Evolutionary conservation across 768 basidiomycete species (phyloP).

Genomic region (Suillus brevipes): DNA sequence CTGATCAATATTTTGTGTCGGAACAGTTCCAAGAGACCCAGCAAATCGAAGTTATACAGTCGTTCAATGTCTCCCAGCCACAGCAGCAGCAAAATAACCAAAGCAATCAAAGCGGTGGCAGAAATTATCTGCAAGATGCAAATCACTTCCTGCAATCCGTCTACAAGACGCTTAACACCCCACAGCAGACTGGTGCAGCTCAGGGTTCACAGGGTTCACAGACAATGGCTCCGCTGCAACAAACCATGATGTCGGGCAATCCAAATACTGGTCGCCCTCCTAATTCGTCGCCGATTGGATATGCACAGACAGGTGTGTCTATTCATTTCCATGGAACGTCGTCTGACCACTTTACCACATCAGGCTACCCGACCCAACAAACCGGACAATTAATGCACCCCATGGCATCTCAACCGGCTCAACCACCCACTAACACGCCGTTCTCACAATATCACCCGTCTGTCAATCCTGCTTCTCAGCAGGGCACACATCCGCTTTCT

Average conservation of each 20-base stretch:
- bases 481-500: background rate
- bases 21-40: background rate
- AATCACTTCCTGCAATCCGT: background rate
- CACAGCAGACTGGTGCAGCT: background rate
- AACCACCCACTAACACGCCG: background rate
- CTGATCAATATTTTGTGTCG: background rate
- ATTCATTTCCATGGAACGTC: background rate
- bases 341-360: background rate
- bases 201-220: background rate
- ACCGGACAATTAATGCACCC: background rate
- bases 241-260: background rate
- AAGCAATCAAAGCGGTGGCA: background rate
- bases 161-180: background rate
- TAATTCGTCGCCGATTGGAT: background rate
- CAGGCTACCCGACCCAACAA: background rate
- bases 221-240: background rate
- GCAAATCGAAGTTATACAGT: background rate
- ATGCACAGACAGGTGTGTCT: background rate
- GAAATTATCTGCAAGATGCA: conserved; percentile 1
- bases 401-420: background rate
- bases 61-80: background rate
- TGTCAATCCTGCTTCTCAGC: background rate
- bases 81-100: background rate
- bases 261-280: background rate
- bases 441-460: background rate